A percentile compares a stretch with the other conserved stretches of the same genome.
phyloP scores from a whole-genome alignment of 2,329 filamentous ascomycete species.

The Nothopassalora personata region DNA sequence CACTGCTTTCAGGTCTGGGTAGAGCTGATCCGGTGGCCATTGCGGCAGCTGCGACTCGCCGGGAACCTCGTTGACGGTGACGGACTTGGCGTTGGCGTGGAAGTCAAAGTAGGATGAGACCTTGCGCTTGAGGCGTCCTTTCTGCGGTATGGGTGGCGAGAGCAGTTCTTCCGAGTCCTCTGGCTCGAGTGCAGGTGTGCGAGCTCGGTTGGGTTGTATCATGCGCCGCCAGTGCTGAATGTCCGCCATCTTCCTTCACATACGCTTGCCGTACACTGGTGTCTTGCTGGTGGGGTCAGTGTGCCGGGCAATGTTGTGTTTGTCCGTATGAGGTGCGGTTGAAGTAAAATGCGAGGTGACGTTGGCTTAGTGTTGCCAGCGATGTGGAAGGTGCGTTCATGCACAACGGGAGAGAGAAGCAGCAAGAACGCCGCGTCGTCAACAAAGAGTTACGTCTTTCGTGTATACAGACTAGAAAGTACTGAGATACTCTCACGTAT shows the following conservation, averaged over 20 bases:
- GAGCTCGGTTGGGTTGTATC: slow-evolving; percentile 30
- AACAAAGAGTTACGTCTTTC: not conserved
- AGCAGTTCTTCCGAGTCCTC: slow-evolving; percentile 30
- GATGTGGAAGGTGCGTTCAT: not conserved
- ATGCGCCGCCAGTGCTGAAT: slow-evolving; percentile 34
- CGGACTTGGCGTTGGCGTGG: slow-evolving; percentile 14
- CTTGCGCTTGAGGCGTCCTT: slow-evolving; percentile 35
- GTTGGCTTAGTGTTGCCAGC: slow-evolving; percentile 4
- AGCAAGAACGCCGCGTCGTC: not conserved
- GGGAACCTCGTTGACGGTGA: slow-evolving; percentile 19
- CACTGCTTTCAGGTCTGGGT: slow-evolving; percentile 26
- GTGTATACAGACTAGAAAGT: not conserved
- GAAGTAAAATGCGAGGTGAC: not conserved
- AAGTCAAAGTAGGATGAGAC: slow-evolving; percentile 37
- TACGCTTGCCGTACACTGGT: not conserved
- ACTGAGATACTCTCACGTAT: not conserved
- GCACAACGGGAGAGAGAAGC: not conserved
- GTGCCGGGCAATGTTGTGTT: not conserved
- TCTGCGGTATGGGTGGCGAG: slow-evolving; percentile 29
- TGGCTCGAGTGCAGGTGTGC: slow-evolving; percentile 28
- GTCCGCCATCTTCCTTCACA: slow-evolving; percentile 26
- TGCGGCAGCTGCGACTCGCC: slow-evolving; percentile 22
- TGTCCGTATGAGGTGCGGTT: not conserved
- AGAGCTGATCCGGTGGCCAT: slow-evolving; percentile 26
- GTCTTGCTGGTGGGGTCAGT: not conserved